A percentile compares a stretch with the other conserved stretches of the same genome.
These are phyloP conservation scores for Chytriomyces hyalinus DNA, from an alignment of 192 early-diverging fungal genomes.

Conservation along the genomic window DNA sequence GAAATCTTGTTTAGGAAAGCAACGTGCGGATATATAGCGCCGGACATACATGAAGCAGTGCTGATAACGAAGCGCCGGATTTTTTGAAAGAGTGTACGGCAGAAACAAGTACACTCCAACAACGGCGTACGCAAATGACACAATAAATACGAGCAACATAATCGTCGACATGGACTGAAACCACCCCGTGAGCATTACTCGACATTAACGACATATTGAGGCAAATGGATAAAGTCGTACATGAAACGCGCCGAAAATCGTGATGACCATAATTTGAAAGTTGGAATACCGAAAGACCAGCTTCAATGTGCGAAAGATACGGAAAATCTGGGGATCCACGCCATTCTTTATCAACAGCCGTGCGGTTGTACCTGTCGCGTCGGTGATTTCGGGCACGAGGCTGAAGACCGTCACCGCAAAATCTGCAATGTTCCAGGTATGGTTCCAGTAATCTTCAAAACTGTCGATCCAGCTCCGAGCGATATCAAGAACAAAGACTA, in stretches of 20 bases:
- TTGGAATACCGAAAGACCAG: conserved; percentile 43
- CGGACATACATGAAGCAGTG: conserved; percentile 36
- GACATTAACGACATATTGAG: not conserved
- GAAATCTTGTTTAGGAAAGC: not conserved
- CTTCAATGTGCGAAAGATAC: conserved; percentile 46
- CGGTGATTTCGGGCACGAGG: conserved; percentile 26
- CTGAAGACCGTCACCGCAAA: conserved; percentile 21
- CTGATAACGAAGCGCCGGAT: conserved; percentile 39
- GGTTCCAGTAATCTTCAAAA: conserved; percentile 35
- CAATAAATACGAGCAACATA: conserved; percentile 48
- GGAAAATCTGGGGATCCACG: conserved; percentile 25
- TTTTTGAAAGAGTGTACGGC: conserved; percentile 33
- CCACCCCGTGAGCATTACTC: not conserved
- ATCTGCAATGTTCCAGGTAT: conserved; percentile 41
- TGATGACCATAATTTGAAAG: conserved; percentile 50
- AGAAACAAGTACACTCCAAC: conserved; percentile 49
- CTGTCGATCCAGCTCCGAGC: conserved; percentile 23
- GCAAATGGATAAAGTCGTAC: conserved; percentile 2
- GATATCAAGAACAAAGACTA: conserved; percentile 32
- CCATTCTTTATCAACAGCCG: not conserved
- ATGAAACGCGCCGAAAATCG: conserved; percentile 53
- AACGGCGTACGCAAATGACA: conserved; percentile 41
- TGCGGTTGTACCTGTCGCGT: conserved; percentile 1
- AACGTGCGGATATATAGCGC: not conserved
- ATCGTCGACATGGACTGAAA: conserved; percentile 51